Evolutionary conservation across 73 alveolate genomes (phyloP), one percentile per base, ranked within the genome.

Genomic region (Breviolum minutum): DNA sequence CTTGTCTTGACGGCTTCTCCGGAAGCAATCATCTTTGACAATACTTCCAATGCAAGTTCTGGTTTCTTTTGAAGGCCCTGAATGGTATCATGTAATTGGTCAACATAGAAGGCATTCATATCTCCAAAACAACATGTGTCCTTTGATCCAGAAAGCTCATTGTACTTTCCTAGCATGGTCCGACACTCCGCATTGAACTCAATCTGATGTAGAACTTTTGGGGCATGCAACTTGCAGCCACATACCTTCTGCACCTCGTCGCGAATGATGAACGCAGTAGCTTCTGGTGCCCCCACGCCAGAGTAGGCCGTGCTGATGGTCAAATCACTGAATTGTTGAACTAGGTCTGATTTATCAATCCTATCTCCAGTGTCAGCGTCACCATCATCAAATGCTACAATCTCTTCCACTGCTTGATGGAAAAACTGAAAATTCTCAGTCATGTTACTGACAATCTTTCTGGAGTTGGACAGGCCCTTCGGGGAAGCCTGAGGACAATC

Each of bases 221-320:
- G 92, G 17, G 26, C 73, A 14, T 0, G 26, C 0, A 2, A 0
- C 13, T 13, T 10, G 20, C 29, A 60, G 92, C 73, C 73, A 8
- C 63, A 6, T 5, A n/a, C 63, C 29, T 76, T n/a, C 63, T 76
- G 63, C 61, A 83, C 30, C 14, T 8, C 40, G 32, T 83, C 61
- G 20, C 40, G 61, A 32, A 83, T 2, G 54, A 54, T 83, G 73
- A 20, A 7, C 68, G 60, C 16, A 8, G 92, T 26, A 7, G 92
- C 73, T 10, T 83, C 92, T 8, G 92, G 92, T 8, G 68, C 92
- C 14, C 92, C 92, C 14, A 83, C 60, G 54, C 92, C 92, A 32
- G 73, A 48, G 63, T 83, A 83, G 2, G 92, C 70, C n/a, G 92
- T 83, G 10, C 48, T 14, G 74, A 83, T 11, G 32, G 74, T 16